These are phyloP conservation scores for Naganishia sp. DNA, from an alignment of 1,284 basidiomycete species.

Conservation along the genomic window DNA sequence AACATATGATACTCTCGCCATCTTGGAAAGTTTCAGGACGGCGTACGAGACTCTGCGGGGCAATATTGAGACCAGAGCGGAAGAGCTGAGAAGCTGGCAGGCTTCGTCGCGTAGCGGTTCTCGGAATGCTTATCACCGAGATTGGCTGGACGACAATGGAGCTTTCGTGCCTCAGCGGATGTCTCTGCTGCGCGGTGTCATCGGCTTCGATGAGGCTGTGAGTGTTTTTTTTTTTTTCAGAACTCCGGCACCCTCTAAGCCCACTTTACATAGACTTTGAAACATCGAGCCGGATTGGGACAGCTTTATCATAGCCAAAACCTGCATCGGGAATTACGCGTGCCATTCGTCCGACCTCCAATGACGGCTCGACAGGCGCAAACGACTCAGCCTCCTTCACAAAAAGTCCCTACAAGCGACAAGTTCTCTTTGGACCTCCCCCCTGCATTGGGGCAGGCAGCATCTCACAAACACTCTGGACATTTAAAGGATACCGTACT, in stretches of 20 bases:
- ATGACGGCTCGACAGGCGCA: conserved; percentile 15
- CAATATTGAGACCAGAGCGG: conserved; percentile 63
- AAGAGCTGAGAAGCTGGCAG: conserved; percentile 48
- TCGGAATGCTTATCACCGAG: conserved; percentile 40
- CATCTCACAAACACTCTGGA: background rate
- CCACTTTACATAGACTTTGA: conserved; percentile 61
- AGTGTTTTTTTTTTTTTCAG: conserved; percentile 41
- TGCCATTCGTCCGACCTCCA: conserved; percentile 37
- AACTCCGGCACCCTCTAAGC: conserved; percentile 30
- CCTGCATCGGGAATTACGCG: conserved; percentile 62
- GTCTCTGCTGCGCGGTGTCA: conserved; percentile 75
- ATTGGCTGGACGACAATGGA: conserved; percentile 34
- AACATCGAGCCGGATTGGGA: conserved; percentile 67
- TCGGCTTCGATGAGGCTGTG: conserved; percentile 81
- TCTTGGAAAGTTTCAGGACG: conserved; percentile 79
- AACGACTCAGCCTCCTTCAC: conserved; percentile 1
- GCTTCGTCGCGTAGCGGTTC: conserved; percentile 35
- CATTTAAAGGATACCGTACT: conserved; percentile 19
- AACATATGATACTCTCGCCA: conserved; percentile 79
- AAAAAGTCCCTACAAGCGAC: conserved; percentile 3
- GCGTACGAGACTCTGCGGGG: conserved; percentile 81
- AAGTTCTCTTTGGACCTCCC: conserved; percentile 9
- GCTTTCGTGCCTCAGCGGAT: conserved; percentile 62
- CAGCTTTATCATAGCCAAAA: conserved; percentile 67
- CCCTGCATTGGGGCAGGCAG: background rate